Evolutionary conservation across 2,329 filamentous ascomycete species (phyloP).

Genomic region (Fonsecaea nubica): DNA sequence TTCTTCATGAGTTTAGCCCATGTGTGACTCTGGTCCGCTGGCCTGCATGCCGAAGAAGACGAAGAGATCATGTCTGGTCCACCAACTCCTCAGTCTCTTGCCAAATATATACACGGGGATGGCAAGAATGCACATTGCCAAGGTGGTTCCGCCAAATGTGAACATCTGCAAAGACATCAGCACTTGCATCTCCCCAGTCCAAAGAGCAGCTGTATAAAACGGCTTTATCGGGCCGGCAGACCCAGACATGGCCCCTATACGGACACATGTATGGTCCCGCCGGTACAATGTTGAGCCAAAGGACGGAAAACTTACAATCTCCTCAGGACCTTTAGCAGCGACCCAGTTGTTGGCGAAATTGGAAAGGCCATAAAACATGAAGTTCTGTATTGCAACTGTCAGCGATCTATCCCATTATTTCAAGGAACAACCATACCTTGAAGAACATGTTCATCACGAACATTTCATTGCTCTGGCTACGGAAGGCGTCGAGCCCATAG

Average conservation of each 20-base stretch:
- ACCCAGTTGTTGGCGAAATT: conserved; percentile 44
- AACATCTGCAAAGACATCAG: conserved; percentile 34
- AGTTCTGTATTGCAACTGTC: conserved; percentile 37
- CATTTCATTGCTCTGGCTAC: conserved; percentile 42
- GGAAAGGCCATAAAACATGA: conserved; percentile 43
- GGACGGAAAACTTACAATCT: conserved; percentile 29
- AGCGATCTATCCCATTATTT: background rate
- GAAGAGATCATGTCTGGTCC: conserved; percentile 35
- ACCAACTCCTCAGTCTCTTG: conserved; percentile 37
- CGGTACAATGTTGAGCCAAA: background rate
- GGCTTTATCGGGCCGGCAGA: background rate
- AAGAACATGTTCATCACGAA: conserved; percentile 45
- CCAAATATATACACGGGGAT: conserved; percentile 42
- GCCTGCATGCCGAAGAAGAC: conserved; percentile 33
- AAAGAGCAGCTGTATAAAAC: background rate
- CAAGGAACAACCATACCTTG: conserved; percentile 31
- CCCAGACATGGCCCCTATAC: too few relatives aligned
- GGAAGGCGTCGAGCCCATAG: conserved; percentile 43
- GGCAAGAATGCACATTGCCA: conserved; percentile 39
- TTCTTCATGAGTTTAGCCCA: conserved; percentile 19
- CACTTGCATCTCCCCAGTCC: background rate
- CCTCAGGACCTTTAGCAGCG: conserved; percentile 36
- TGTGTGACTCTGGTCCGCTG: conserved; percentile 27
- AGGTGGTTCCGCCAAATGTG: conserved; percentile 42
- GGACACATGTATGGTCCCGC: background rate